Evolutionary conservation across 1,284 basidiomycete species (phyloP).

Genomic region (Rhodotorula sp.): DNA sequence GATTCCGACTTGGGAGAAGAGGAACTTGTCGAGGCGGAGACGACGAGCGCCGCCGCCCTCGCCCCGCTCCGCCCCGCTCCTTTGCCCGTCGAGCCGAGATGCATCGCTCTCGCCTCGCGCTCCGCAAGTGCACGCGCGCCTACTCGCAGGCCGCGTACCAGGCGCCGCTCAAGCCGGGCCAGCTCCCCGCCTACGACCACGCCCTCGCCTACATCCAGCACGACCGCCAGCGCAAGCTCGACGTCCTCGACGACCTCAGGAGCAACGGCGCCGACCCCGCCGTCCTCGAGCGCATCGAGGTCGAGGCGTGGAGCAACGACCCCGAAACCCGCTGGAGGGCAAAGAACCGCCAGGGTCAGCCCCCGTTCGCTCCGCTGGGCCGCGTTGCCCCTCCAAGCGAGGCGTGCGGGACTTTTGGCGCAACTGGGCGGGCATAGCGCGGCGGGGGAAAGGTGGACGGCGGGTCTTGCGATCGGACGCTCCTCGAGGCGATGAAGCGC

Average conservation of each 20-base stretch:
- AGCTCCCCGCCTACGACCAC: slow-evolving; percentile 78
- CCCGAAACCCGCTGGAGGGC: slow-evolving; percentile 76
- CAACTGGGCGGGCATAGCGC: rapidly evolving
- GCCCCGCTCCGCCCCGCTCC: neutral
- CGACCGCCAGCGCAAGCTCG: slow-evolving; percentile 54
- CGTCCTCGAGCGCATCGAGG: slow-evolving; percentile 59
- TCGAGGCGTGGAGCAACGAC: slow-evolving; percentile 72
- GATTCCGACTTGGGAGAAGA: neutral
- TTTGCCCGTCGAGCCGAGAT: neutral
- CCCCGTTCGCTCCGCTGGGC: neutral
- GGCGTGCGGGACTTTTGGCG: neutral
- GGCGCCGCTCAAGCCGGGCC: slow-evolving; percentile 61
- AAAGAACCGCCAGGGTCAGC: slow-evolving; percentile 71
- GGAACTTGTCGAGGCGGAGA: neutral
- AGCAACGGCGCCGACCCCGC: slow-evolving; percentile 41
- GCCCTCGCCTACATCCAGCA: slow-evolving; percentile 67
- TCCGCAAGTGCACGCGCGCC: slow-evolving; percentile 14
- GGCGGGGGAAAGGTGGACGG: neutral
- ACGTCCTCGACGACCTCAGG: slow-evolving; percentile 55
- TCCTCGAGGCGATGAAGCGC: too few relatives aligned
- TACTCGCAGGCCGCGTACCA: slow-evolving; percentile 26
- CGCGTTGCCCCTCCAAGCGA: neutral
- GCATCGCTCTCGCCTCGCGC: slow-evolving; percentile 20
- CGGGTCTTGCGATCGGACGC: neutral
- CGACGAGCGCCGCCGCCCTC: neutral